These are phyloP conservation scores for Zasmidium angulare DNA, from an alignment of 2,329 filamentous ascomycete species.

Conservation along the genomic window DNA sequence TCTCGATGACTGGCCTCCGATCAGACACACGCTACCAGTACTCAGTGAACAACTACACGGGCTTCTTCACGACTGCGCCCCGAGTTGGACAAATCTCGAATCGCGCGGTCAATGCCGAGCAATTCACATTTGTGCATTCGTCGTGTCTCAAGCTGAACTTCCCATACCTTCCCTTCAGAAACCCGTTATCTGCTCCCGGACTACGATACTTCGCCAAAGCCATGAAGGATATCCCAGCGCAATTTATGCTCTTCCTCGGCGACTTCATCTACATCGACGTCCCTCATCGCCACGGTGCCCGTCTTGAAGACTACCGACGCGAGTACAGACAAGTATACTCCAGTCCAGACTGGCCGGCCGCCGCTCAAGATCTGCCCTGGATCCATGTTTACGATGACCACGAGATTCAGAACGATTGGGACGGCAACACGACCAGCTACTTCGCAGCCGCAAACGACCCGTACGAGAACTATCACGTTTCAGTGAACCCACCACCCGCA, in stretches of 20 bases:
- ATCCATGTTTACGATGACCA: slow-evolving; percentile 96
- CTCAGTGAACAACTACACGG: slow-evolving; percentile 78
- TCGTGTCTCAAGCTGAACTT: slow-evolving; percentile 91
- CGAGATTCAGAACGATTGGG: slow-evolving; percentile 95
- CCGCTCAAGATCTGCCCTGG: slow-evolving; percentile 83
- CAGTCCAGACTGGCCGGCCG: slow-evolving; percentile 82
- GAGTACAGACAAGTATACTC: slow-evolving; percentile 96
- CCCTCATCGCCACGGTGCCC: slow-evolving; percentile 72
- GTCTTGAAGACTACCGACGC: slow-evolving; percentile 74
- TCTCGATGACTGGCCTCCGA: slow-evolving; percentile 66
- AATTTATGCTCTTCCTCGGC: slow-evolving; percentile 72
- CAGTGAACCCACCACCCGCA: slow-evolving; percentile 72
- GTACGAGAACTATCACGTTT: slow-evolving; percentile 81
- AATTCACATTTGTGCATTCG: slow-evolving; percentile 86
- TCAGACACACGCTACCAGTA: slow-evolving; percentile 80
- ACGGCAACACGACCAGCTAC: slow-evolving; percentile 74
- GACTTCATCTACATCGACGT: slow-evolving; percentile 94
- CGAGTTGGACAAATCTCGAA: slow-evolving; percentile 61
- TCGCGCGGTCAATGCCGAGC: slow-evolving; percentile 58
- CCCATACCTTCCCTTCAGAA: slow-evolving; percentile 81
- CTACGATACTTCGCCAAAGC: slow-evolving; percentile 73
- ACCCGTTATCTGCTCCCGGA: slow-evolving; percentile 79
- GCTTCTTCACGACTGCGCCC: slow-evolving; percentile 77
- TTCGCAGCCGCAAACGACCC: slow-evolving; percentile 79
- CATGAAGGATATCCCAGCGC: slow-evolving; percentile 68